Conservation (phyloP, 2,329 filamentous ascomycete species). For the Fonsecaea multimorphosa region DNA sequence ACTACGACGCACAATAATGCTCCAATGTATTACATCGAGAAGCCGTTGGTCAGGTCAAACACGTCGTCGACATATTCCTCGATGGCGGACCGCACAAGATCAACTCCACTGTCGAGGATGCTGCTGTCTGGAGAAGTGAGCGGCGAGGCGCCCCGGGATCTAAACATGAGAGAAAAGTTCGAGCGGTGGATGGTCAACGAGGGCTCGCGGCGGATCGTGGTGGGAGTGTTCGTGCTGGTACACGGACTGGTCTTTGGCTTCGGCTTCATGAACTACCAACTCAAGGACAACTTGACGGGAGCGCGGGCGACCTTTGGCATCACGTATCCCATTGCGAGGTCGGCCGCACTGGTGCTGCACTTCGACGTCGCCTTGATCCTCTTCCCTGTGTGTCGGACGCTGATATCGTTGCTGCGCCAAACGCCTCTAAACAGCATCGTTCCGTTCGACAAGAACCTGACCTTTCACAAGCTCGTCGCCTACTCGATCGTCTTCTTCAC, state of each 20-base stretch:
- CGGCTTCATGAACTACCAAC: slow-evolving; percentile 77
- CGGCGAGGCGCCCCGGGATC: slow-evolving; percentile 70
- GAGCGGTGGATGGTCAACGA: slow-evolving; percentile 91
- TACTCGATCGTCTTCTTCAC: slow-evolving; percentile 91
- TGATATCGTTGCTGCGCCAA: slow-evolving; percentile 79
- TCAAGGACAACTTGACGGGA: slow-evolving; percentile 73
- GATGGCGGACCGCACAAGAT: slow-evolving; percentile 72
- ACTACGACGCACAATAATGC: slow-evolving; percentile 39
- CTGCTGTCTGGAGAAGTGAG: slow-evolving; percentile 83
- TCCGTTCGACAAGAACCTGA: slow-evolving; percentile 65
- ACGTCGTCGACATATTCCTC: slow-evolving; percentile 31
- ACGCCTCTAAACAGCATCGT: slow-evolving; percentile 85
- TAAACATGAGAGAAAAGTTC: slow-evolving; percentile 74
- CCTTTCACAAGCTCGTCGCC: slow-evolving; percentile 82
- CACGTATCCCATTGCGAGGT: slow-evolving; percentile 76
- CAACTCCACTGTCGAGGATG: slow-evolving; percentile 82
- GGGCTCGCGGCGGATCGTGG: slow-evolving; percentile 81
- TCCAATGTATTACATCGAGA: slow-evolving; percentile 39
- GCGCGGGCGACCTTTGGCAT: slow-evolving; percentile 73
- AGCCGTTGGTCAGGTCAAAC: slow-evolving; percentile 35
- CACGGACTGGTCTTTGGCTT: slow-evolving; percentile 81
- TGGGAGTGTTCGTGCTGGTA: slow-evolving; percentile 74
- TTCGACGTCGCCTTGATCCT: slow-evolving; percentile 81
- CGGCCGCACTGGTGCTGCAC: slow-evolving; percentile 77
- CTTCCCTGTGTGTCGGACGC: slow-evolving; percentile 74